phyloP scores from a whole-genome alignment of 1,139 yeast species.

The Lodderomyces beijingensis region DNA sequence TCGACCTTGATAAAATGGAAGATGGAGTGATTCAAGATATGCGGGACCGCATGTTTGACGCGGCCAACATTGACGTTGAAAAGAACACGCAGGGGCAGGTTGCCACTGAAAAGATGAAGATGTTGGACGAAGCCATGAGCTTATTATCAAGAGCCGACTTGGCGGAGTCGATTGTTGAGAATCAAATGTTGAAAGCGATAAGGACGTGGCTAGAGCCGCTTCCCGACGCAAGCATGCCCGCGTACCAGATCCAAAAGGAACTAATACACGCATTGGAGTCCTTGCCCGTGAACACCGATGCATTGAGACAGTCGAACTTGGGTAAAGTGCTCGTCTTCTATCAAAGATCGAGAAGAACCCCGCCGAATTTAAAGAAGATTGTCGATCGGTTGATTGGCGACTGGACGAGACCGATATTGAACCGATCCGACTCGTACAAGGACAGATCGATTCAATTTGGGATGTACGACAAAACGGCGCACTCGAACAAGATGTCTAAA shows the following conservation, averaged over 20 bases:
- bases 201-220: conserved; percentile 97
- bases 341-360: conserved; percentile 87
- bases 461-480: conserved; percentile 62
- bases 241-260: conserved; percentile 91
- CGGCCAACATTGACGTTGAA: conserved; percentile 88
- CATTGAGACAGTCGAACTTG: conserved; percentile 87
- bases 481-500: conserved; percentile 43
- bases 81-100: conserved; percentile 70
- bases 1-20: conserved; percentile 89
- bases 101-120: conserved; percentile 81
- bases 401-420: conserved; percentile 98
- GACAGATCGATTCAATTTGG: conserved; percentile 74
- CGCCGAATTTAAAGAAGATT: conserved; percentile 74
- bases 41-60: conserved; percentile 88
- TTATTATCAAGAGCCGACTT: conserved; percentile 77
- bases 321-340: conserved; percentile 94
- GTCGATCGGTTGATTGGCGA: conserved; percentile 92
- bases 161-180: conserved; percentile 91
- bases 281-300: conserved; percentile 92
- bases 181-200: conserved; percentile 87
- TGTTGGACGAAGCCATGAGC: conserved; percentile 74
- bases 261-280: conserved; percentile 68
- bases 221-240: conserved; percentile 96
- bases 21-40: conserved; percentile 83
- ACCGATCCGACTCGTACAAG: conserved; percentile 90